These are phyloP conservation scores for Crithidia sp. DNA, from an alignment of 208 protist species.

Conservation along the genomic window DNA sequence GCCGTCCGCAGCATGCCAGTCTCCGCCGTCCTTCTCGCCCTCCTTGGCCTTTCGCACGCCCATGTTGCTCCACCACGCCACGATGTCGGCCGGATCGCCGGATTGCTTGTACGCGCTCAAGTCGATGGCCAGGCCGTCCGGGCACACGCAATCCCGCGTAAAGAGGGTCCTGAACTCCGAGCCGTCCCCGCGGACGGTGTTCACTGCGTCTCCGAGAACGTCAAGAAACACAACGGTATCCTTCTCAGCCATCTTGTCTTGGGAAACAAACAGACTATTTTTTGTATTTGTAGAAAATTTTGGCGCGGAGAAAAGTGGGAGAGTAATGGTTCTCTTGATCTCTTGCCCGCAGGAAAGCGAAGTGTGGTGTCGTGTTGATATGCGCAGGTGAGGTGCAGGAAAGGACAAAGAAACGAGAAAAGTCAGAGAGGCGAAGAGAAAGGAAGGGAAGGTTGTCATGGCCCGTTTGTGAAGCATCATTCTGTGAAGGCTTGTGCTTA, in stretches of 20 bases:
- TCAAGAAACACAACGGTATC: conserved; percentile 34
- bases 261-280: background rate
- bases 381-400: background rate
- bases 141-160: conserved; percentile 35
- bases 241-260: conserved; percentile 20
- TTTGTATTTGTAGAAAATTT: too few species aligned
- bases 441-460: too few species aligned
- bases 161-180: conserved; percentile 24
- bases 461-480: too few species aligned
- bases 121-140: conserved; percentile 42
- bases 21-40: conserved; percentile 27
- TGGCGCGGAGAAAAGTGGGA: too few species aligned
- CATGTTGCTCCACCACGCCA: conserved; percentile 47
- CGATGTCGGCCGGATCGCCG: conserved; percentile 28
- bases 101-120: conserved; percentile 30
- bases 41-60: conserved; percentile 17
- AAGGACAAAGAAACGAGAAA: background rate
- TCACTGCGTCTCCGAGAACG: conserved; percentile 17
- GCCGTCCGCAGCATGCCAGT: conserved; percentile 43
- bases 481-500: too few species aligned
- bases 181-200: conserved; percentile 34
- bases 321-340: too few species aligned
- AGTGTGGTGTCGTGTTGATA: too few species aligned
- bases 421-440: too few species aligned
- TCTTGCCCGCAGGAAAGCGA: too few species aligned